Percentiles rank a stretch among this genome's conserved stretches.
Conservation (phyloP, 139 green algal genomes). For the Closterium sp. region DNA sequence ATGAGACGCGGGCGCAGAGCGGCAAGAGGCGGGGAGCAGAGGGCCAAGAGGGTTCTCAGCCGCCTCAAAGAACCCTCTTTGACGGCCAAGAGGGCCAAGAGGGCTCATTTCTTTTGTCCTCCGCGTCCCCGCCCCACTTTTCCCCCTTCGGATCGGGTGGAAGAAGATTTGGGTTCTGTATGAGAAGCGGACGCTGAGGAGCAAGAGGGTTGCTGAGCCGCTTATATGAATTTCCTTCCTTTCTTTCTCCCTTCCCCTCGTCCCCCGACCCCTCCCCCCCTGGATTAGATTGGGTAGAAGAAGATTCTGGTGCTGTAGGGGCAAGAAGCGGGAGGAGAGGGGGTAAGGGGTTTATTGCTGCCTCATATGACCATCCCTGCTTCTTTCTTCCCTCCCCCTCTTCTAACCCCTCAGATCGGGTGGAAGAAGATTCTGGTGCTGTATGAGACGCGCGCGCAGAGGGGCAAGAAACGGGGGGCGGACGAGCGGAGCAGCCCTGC, state of each 20-base stretch:
- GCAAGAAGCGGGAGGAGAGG: background rate
- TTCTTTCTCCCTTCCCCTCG: background rate
- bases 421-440: constrained; percentile 46
- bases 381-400: background rate
- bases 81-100: too few relatives aligned
- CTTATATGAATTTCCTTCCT: too few relatives aligned
- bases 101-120: too few relatives aligned
- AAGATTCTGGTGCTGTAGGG: constrained; percentile 40
- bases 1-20: background rate
- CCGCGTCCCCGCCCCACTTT: too few relatives aligned
- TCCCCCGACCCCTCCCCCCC: too few relatives aligned
- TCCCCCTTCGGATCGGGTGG: too few relatives aligned
- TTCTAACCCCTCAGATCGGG: too few relatives aligned
- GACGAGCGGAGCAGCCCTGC: background rate
- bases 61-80: too few relatives aligned
- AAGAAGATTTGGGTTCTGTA: constrained; percentile 36
- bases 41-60: too few relatives aligned
- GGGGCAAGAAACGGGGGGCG: background rate
- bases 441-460: constrained; percentile 5
- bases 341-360: background rate
- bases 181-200: background rate
- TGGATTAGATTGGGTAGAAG: constrained; percentile 32
- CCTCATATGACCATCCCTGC: too few relatives aligned
- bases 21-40: background rate
- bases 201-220: background rate